phyloP scores from a whole-genome alignment of 306 rosid species.

The Gynostemma pentaphyllum region DNA sequence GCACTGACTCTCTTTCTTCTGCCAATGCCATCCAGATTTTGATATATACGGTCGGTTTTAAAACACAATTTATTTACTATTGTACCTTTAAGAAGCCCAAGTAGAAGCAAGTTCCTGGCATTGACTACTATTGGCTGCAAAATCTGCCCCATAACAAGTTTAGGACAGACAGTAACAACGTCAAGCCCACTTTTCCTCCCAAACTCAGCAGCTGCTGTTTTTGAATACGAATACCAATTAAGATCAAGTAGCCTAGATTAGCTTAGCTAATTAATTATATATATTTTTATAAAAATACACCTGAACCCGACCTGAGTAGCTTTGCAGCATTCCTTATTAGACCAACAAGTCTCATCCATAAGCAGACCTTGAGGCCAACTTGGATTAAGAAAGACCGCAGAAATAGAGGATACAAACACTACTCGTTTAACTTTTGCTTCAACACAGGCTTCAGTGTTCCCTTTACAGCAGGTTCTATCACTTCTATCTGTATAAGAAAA shows the following conservation, averaged over 20 bases:
- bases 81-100: constrained; percentile 38
- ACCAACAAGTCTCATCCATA: constrained; percentile 31
- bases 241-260: too few species aligned
- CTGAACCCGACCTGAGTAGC: too few species aligned
- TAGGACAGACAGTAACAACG: constrained; percentile 42
- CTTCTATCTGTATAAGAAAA: constrained; percentile 42
- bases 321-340: constrained; percentile 28
- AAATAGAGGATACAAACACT: too few species aligned
- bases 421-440: constrained; percentile 26
- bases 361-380: constrained; percentile 15
- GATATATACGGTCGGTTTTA: too few species aligned
- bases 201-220: constrained; percentile 64
- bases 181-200: too few species aligned
- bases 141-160: constrained; percentile 38
- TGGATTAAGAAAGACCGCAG: constrained; percentile 21
- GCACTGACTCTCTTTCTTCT: constrained; percentile 35
- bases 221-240: constrained; percentile 63
- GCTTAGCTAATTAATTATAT: too few species aligned
- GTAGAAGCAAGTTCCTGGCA: constrained; percentile 39
- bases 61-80: neutral
- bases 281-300: too few species aligned
- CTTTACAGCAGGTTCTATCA: constrained; percentile 59
- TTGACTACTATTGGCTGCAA: constrained; percentile 46
- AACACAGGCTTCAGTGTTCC: constrained; percentile 39
- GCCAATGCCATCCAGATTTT: too few species aligned